phyloP scores from a whole-genome alignment of 2,329 filamentous ascomycete species.

The Rachicladosporium sp. region DNA sequence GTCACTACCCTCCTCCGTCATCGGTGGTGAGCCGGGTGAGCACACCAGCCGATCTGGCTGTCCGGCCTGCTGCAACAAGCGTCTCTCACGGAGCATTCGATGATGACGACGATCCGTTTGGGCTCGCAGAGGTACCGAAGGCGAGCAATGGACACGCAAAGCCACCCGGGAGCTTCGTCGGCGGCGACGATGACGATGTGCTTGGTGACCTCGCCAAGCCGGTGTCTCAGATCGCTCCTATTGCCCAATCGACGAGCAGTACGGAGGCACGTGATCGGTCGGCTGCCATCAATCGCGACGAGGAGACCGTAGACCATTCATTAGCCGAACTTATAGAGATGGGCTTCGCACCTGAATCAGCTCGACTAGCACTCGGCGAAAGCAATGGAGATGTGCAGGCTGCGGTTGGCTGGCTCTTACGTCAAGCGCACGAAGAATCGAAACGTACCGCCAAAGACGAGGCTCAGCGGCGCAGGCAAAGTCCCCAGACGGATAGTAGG shows the following conservation, averaged over 20 bases:
- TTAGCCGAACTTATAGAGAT: constrained; percentile 87
- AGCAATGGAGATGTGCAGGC: constrained; percentile 76
- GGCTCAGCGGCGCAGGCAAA: constrained; percentile 11
- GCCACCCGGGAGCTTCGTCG: background rate
- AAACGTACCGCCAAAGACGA: constrained; percentile 50
- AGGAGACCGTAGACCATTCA: constrained; percentile 46
- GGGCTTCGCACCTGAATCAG: constrained; percentile 78
- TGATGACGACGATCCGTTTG: constrained; percentile 79
- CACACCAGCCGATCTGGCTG: constrained; percentile 21
- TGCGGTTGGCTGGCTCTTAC: constrained; percentile 79
- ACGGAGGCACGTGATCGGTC: background rate
- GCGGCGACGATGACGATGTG: constrained; percentile 48
- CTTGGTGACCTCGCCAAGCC: constrained; percentile 49
- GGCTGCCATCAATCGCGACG: constrained; percentile 2
- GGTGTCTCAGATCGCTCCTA: constrained; percentile 27
- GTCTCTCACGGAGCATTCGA: constrained; percentile 26
- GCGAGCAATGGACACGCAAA: constrained; percentile 13
- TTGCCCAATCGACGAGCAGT: constrained; percentile 3
- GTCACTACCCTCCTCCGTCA: constrained; percentile 41
- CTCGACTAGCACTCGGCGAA: constrained; percentile 65
- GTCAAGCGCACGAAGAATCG: constrained; percentile 77
- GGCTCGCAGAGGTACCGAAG: constrained; percentile 40
- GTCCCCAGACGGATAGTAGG: constrained; percentile 8
- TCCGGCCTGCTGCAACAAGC: constrained; percentile 1
- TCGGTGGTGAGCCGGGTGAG: constrained; percentile 27